Base-by-base conservation (phyloP, 2,329 filamentous ascomycete genomes). In the Aspergillus pseudoviridinutans region DNA sequence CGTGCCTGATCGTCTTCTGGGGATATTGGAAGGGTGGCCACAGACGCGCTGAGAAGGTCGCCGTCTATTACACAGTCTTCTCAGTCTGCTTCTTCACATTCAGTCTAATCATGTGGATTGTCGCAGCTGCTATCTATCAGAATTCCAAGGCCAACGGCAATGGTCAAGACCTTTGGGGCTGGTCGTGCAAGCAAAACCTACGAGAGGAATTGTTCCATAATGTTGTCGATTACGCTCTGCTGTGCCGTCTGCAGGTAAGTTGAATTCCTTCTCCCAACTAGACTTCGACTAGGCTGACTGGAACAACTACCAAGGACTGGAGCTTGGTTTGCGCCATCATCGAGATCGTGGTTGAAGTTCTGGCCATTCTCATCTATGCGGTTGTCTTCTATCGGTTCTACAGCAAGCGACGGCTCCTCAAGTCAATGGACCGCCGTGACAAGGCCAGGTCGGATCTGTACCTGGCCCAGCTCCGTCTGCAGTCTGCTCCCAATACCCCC, bases 341-440 rank as follows among this genome's bases (percentile, higher is more conserved):
- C 74, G 94, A 99, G 77, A 83, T 99, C 65, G 90, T 97, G 60
- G 84, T 99, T 67, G 94, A 97, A 72, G 84, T 90, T 64, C 88
- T 97, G 71, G 91, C 90, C 71, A 96, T 99, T 74, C 81, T 87
- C 54, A 90, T 99, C 69, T 99, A 99, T 82, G 91, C 85, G 70
- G 84, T 97, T 71, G 87, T 97, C 74, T 97, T 97, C 82, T 97
- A 96, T 83, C 90, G 94, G 67, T 95, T 96, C 83, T 96, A 92
- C 85, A 92, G 90, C 65, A 99, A 97, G 84, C 89, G 91, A 74
- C 89, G 90, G 73, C 90, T 99, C 61, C 87, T 89, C 77, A 97
- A 97, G 83, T 92, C 92, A 62, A 99, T 99, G 94, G 90, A 96
- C 73, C 82, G 90, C 72, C 91, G 94, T 68, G 94, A 99, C 82